Evolutionary conservation across 805 yeast genomes (phyloP).

Genomic region (Blastobotrys chiropterorum): DNA sequence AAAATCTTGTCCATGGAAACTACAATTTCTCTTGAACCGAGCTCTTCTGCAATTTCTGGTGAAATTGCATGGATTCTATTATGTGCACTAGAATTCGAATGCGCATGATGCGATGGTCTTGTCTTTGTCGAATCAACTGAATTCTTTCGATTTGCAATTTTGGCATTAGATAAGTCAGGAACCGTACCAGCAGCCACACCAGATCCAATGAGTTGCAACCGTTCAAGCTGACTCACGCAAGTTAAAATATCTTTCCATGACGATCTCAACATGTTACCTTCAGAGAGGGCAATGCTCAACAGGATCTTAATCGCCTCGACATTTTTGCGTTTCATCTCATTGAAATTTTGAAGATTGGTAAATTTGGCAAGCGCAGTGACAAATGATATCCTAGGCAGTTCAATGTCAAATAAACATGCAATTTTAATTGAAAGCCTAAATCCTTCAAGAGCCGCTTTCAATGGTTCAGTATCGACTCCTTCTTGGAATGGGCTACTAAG

Average conservation of each 20-base stretch:
- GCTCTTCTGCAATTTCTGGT: constrained; percentile 29
- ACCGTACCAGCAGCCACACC: constrained; percentile 79
- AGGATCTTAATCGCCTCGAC: constrained; percentile 71
- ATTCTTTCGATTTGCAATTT: constrained; percentile 30
- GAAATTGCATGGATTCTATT: constrained; percentile 11
- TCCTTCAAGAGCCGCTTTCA: constrained; percentile 69
- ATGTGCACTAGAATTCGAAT: constrained; percentile 10
- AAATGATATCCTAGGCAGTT: constrained; percentile 81
- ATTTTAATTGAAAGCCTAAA: constrained; percentile 75
- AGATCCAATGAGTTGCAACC: constrained; percentile 79
- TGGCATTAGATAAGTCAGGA: constrained; percentile 80
- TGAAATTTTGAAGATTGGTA: constrained; percentile 69
- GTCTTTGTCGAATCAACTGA: constrained; percentile 2
- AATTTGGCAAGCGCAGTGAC: constrained; percentile 86
- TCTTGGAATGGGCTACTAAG: constrained; percentile 91
- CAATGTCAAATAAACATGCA: constrained; percentile 75
- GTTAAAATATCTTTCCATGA: constrained; percentile 84
- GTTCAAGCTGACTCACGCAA: constrained; percentile 83
- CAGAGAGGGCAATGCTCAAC: constrained; percentile 68
- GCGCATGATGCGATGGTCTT: background rate
- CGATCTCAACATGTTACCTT: constrained; percentile 64
- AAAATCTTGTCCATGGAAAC: constrained; percentile 77
- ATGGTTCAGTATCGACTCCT: constrained; percentile 56
- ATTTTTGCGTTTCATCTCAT: constrained; percentile 72
- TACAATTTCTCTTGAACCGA: constrained; percentile 30